phyloP scores from a whole-genome alignment of 179 eudicot genomes.

The Spinacia oleracea region DNA sequence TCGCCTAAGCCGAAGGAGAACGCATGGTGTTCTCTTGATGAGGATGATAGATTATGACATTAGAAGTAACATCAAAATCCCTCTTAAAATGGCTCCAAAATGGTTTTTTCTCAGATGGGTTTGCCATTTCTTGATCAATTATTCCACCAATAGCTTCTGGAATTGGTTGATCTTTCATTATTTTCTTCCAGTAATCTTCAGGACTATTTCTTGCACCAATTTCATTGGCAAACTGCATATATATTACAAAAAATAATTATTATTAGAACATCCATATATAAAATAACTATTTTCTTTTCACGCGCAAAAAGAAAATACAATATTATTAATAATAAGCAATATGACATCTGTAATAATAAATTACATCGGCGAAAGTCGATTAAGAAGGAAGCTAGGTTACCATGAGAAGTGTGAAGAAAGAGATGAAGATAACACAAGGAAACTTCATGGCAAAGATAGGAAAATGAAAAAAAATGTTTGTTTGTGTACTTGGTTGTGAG shows the following conservation, averaged over 20 bases:
- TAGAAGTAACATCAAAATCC: conserved; percentile 49
- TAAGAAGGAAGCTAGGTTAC: conserved; percentile 26
- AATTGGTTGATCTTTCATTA: conserved; percentile 61
- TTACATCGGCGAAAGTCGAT: not conserved
- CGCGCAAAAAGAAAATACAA: no score
- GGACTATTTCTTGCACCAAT: conserved; percentile 50
- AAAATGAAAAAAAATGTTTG: not conserved
- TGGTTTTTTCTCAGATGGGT: not conserved
- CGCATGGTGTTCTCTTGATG: conserved; percentile 11
- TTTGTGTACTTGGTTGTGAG: conserved; percentile 17
- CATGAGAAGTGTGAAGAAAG: conserved; percentile 31
- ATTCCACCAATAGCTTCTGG: conserved; percentile 51
- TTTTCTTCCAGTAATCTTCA: conserved; percentile 54
- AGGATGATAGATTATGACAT: conserved; percentile 50
- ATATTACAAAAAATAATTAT: not conserved
- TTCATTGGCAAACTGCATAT: conserved; percentile 30
- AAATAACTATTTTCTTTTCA: not conserved
- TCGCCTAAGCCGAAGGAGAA: not conserved
- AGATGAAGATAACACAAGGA: conserved; percentile 32
- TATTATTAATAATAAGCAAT: not conserved
- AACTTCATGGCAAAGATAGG: conserved; percentile 38
- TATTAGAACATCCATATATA: no score
- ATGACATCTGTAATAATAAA: not conserved
- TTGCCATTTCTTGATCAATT: conserved; percentile 26
- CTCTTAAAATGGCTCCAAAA: conserved; percentile 37